Conservation (phyloP, 768 basidiomycete species). For the Hypholoma fasciculare region DNA sequence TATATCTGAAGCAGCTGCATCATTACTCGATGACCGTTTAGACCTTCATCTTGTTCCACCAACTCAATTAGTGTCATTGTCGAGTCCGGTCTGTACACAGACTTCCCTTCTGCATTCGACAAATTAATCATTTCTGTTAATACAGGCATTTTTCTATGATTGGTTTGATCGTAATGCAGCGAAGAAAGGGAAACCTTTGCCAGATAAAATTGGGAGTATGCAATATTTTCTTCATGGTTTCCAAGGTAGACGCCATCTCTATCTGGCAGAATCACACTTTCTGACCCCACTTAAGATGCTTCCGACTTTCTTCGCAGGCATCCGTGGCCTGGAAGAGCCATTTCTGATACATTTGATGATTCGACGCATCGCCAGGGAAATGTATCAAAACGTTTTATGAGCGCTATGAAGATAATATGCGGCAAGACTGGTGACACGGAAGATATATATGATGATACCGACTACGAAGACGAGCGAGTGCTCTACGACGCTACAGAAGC, state of each 20-base stretch:
- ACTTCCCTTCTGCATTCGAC: background rate
- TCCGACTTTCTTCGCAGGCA: conserved; percentile 85
- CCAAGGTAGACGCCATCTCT: conserved; percentile 44
- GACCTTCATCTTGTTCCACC: conserved; percentile 81
- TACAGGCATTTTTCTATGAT: conserved; percentile 87
- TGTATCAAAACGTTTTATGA: conserved; percentile 64
- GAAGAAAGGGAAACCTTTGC: conserved; percentile 82
- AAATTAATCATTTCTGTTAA: background rate
- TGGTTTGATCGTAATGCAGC: conserved; percentile 83
- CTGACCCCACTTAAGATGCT: conserved; percentile 52
- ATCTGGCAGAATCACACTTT: too few species aligned
- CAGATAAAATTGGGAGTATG: conserved; percentile 90
- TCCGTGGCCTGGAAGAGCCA: conserved; percentile 85
- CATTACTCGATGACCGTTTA: conserved; percentile 74
- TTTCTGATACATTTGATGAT: conserved; percentile 86
- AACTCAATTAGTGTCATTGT: conserved; percentile 81
- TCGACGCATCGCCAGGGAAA: conserved; percentile 74
- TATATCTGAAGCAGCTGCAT: conserved; percentile 88
- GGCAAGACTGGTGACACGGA: conserved; percentile 80
- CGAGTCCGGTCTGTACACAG: conserved; percentile 58
- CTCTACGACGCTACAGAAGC: conserved; percentile 69
- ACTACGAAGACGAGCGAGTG: conserved; percentile 72
- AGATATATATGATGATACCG: conserved; percentile 65
- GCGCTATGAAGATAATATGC: conserved; percentile 77
- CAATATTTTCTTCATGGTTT: conserved; percentile 87